Conservation (phyloP, 139 green algal species). For the Parachlorella kessleri region DNA sequence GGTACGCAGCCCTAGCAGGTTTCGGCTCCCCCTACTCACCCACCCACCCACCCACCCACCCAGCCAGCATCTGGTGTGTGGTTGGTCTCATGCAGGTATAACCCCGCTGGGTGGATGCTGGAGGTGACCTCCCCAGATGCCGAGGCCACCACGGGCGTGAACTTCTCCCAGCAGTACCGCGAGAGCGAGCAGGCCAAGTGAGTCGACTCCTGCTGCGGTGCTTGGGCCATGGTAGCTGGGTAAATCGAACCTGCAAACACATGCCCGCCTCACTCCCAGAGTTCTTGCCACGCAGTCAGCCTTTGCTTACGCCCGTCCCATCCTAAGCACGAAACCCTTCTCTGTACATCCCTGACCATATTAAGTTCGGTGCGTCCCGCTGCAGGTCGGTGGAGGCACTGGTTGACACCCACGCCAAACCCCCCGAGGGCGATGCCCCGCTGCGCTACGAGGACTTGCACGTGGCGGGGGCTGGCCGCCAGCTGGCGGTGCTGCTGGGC, state of each 20-base stretch:
- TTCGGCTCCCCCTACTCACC: too few relatives aligned
- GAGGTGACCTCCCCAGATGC: slow-evolving; percentile 17
- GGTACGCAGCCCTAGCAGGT: too few relatives aligned
- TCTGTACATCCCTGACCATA: not conserved
- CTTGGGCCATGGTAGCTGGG: too few relatives aligned
- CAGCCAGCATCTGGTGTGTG: too few relatives aligned
- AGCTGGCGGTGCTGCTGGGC: slow-evolving; percentile 37
- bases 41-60: not conserved
- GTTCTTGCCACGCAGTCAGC: too few relatives aligned
- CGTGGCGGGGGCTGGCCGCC: not conserved
- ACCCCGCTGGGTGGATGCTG: slow-evolving; percentile 49
- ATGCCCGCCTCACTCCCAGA: too few relatives aligned
- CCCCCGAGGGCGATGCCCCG: not conserved
- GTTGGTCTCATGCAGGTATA: too few relatives aligned
- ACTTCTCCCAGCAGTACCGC: slow-evolving; percentile 39
- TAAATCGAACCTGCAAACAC: too few relatives aligned
- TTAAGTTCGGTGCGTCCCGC: too few relatives aligned
- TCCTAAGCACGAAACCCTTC: too few relatives aligned
- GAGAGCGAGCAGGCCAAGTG: slow-evolving; percentile 3
- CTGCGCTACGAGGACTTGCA: slow-evolving; percentile 11
- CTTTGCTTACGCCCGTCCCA: too few relatives aligned
- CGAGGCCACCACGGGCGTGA: not conserved
- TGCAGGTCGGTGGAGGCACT: not conserved
- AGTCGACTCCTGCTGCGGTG: not conserved
- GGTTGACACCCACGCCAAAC: not conserved